Base-by-base conservation (phyloP, 202 grass and related monocot genomes). In the Dendrocalamus latiflorus region DNA sequence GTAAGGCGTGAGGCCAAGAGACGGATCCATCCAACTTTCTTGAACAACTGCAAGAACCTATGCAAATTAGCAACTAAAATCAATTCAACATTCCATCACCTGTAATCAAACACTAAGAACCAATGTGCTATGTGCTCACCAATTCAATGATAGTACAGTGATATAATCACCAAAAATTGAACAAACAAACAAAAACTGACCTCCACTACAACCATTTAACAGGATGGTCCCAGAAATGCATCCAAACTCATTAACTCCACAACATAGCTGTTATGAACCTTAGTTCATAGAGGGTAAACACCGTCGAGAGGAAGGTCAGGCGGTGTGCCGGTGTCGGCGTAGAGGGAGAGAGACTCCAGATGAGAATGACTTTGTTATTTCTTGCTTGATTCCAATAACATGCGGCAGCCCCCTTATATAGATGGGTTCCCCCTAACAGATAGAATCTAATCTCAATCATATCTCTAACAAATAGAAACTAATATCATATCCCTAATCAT, bases 11-110 rank as follows among this genome's bases (percentile, higher is more conserved):
- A 95, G 89, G 64, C 80, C 83, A 77, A 92, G 85, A 83, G 76
- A 9, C 17, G 87, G 87, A 92, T 95, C 87, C 81, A 53, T 92
- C 96, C 96, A 98, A 51, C 47, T 89, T 82, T 90, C 91, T 93
- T 98, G 95, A 91, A 98, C 73, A 91, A 93, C 42, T 11, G 10
- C 42, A 43, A 43, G 42, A 43, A 43, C 42, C 42, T 43, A 12
- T 43, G 42, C 2, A 9, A 43, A 43, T 43, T 43, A 43, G 42
- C 42, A 43, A 12, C 42, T 43, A 43, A 75, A 68, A 75, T 87
- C 75, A 90, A 83, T 87, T 83, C 68, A 70, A 55, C 45, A 83
- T 79, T 71, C 74, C 74, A 71, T 85, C 17, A 47, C 47, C 53
- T 83, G 36, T 68, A 83, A 86, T 63, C 42, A 79, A 74, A 26